Evolutionary conservation across 1,284 basidiomycete species (phyloP), one percentile per base, ranked within the genome.

Genomic region (Leucoagaricus sp.): DNA sequence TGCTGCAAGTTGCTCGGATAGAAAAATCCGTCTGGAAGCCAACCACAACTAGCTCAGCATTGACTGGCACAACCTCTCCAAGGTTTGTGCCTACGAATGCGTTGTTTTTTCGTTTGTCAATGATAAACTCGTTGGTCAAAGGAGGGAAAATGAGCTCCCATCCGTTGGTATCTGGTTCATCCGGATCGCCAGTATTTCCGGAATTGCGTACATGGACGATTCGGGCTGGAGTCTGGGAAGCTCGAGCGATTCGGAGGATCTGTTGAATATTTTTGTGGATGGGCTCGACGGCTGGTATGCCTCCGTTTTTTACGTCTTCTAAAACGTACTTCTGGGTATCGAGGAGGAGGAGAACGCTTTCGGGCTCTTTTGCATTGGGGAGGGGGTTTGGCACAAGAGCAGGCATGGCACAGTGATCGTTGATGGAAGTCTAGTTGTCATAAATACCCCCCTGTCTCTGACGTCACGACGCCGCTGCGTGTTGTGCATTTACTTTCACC

Each of bases 41-140:
- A n/a, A 81, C 80, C 50, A 88, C 76, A 58, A 88, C 75, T 56
- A 88, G 74, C 72, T 86, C 81, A 9, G 83, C 83, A 33, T 81
- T 76, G 4, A 63, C 56, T 0, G 78, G 72, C 44, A 89, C 71
- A 42, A 83, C 66, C 6, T 77, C 73, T 5, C 67, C 76, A 10
- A 89, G 73, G 9, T 55, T 59, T 31, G 85, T 87, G 28, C 81
- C 83, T 0, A 78, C 72, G 61, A 88, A 89, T 21, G 86, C 85
- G 64, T 87, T 88, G 72, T 84, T 86, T 72, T 86, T 87, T 59
- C 71, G 71, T 72, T 87, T 88, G 72, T 88, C 85, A 53, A 88
- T 62, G 53, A 86, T 72, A 51, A 69, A 67, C 68, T 87, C 85
- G 61, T 72, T 65, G 0, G 76, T 65, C 10, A 74, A 74, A 1